Evolutionary conservation across 495 filamentous ascomycete species (phyloP).

Genomic region (Aspergillus egyptiacus): DNA sequence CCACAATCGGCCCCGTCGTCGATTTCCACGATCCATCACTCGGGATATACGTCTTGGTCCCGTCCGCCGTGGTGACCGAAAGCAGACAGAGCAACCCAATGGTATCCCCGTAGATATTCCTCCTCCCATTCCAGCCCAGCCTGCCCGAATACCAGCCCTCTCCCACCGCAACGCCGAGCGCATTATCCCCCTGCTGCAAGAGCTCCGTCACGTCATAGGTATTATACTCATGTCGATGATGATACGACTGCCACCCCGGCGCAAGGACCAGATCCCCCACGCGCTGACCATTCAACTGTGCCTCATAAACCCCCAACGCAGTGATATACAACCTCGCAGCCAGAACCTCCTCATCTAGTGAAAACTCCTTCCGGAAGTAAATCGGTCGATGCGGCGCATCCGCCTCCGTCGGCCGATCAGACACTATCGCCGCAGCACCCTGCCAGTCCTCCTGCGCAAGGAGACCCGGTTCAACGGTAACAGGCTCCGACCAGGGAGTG

Average conservation of each 20-base stretch:
- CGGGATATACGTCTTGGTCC: conserved; percentile 28
- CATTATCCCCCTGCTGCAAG: conserved; percentile 31
- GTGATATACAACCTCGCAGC: conserved; percentile 1
- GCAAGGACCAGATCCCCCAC: conserved; percentile 7
- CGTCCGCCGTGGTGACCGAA: conserved; percentile 32
- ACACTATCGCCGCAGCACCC: conserved; percentile 10
- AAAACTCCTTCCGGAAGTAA: conserved; percentile 2
- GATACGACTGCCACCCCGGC: conserved; percentile 47
- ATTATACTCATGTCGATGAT: conserved; percentile 41
- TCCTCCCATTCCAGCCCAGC: conserved; percentile 22
- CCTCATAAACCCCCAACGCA: background rate
- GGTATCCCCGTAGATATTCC: conserved; percentile 37
- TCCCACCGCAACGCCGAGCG: conserved; percentile 40
- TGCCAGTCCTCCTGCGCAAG: conserved; percentile 8
- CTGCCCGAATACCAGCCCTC: conserved; percentile 49
- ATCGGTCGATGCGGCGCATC: conserved; percentile 2
- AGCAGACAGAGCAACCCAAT: conserved; percentile 39
- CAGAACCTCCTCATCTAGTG: background rate
- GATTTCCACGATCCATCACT: conserved; percentile 20
- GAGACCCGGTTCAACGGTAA: conserved; percentile 11
- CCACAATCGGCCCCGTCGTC: conserved; percentile 24
- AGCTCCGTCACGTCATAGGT: conserved; percentile 43
- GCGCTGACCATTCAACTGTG: background rate
- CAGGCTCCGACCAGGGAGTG: conserved; percentile 11
- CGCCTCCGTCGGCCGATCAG: background rate